Percentiles rank a stretch among this genome's conserved stretches.
phyloP scores from a whole-genome alignment of 2,329 filamentous ascomycete species.

The Verticillium nubilum region DNA sequence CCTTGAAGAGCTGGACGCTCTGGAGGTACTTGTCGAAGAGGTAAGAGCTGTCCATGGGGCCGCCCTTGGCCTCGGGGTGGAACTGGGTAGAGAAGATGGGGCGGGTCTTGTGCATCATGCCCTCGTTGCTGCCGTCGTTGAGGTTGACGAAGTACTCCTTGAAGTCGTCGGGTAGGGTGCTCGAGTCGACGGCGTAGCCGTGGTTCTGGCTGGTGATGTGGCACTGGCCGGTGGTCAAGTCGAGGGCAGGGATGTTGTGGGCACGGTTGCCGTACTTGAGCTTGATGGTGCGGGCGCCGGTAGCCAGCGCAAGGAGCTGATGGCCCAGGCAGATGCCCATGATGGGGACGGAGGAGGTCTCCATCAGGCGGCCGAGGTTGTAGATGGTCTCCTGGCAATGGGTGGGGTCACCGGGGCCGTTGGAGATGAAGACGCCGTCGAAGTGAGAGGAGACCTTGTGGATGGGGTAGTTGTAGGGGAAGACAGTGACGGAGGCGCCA shows the following conservation, averaged over 20 bases:
- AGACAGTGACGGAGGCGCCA: slow-evolving; percentile 86
- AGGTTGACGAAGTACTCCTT: slow-evolving; percentile 98
- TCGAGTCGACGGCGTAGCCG: slow-evolving; percentile 88
- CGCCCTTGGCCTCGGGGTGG: slow-evolving; percentile 97
- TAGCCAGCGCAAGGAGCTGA: slow-evolving; percentile 86
- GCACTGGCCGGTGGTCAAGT: slow-evolving; percentile 92
- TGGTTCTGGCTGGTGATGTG: slow-evolving; percentile 99
- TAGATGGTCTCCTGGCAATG: slow-evolving; percentile 94
- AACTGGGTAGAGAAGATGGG: slow-evolving; percentile 99
- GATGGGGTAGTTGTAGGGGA: slow-evolving; percentile 95
- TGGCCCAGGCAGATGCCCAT: slow-evolving; percentile 98
- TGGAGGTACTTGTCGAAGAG: slow-evolving; percentile 95
- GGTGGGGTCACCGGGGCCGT: slow-evolving; percentile 95
- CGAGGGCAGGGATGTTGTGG: slow-evolving; percentile 95
- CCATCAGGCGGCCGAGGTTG: slow-evolving; percentile 86
- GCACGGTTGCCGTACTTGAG: slow-evolving; percentile 99
- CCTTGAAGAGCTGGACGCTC: slow-evolving; percentile 85
- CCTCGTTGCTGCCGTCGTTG: slow-evolving; percentile 96
- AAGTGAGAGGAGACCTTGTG: slow-evolving; percentile 98
- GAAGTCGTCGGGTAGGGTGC: slow-evolving; percentile 78
- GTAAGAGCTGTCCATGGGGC: slow-evolving; percentile 91
- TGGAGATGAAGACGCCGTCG: slow-evolving; percentile 98
- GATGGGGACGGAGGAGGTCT: slow-evolving; percentile 82
- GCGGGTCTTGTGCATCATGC: slow-evolving; percentile 90
- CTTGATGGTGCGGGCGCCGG: slow-evolving; percentile 88